These are phyloP conservation scores for Xylaria bambusicola DNA, from an alignment of 495 filamentous ascomycete species.

Conservation along the genomic window DNA sequence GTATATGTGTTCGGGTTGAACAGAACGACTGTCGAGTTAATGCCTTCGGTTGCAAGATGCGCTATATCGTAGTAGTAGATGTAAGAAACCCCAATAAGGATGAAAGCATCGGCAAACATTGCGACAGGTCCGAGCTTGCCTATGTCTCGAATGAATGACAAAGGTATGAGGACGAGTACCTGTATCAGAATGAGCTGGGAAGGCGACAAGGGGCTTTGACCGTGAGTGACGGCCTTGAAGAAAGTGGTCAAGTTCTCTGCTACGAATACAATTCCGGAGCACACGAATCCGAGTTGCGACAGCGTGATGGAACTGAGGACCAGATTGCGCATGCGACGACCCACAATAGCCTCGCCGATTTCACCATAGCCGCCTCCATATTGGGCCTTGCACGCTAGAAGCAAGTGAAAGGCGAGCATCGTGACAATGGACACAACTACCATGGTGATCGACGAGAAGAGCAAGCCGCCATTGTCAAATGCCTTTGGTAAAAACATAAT, in stretches of 20 bases:
- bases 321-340: slow-evolving; percentile 50
- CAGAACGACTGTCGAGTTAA: slow-evolving; percentile 52
- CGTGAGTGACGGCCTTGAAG: slow-evolving; percentile 52
- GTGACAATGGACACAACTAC: slow-evolving; percentile 56
- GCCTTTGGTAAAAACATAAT: slow-evolving; percentile 72
- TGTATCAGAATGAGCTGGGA: slow-evolving; percentile 57
- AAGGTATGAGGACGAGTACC: slow-evolving; percentile 56
- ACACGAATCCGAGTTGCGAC: slow-evolving; percentile 70
- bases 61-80: slow-evolving; percentile 64
- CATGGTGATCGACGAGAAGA: slow-evolving; percentile 64
- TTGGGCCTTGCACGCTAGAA: slow-evolving; percentile 56
- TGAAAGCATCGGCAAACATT: slow-evolving; percentile 62
- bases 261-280: slow-evolving; percentile 65
- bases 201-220: slow-evolving; percentile 42
- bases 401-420: slow-evolving; percentile 62
- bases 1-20: slow-evolving; percentile 66
- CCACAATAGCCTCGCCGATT: slow-evolving; percentile 57
- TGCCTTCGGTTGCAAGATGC: slow-evolving; percentile 46
- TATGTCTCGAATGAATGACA: slow-evolving; percentile 65
- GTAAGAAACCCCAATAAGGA: slow-evolving; percentile 63
- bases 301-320: slow-evolving; percentile 62
- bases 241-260: slow-evolving; percentile 64
- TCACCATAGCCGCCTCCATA: slow-evolving; percentile 65
- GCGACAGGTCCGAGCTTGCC: slow-evolving; percentile 63
- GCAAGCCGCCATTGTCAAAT: slow-evolving; percentile 66